phyloP scores from a whole-genome alignment of 345 rosid species.

The Trapa incisa region DNA sequence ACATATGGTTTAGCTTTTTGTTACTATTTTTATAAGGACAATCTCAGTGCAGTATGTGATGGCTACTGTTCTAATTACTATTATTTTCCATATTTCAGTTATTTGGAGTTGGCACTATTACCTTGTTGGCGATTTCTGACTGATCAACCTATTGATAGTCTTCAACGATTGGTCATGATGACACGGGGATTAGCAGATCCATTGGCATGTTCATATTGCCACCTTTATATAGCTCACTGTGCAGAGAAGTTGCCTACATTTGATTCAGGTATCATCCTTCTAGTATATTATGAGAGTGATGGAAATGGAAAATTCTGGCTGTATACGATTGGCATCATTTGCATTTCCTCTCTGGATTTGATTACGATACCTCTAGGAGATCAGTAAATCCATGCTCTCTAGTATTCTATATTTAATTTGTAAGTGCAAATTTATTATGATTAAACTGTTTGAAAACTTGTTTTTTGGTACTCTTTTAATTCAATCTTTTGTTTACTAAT shows the following conservation, averaged over 20 bases:
- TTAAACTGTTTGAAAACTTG: not conserved
- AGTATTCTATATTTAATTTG: not conserved
- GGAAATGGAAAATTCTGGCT: not conserved
- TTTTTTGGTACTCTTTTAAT: not conserved
- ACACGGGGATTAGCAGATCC: constrained; percentile 84
- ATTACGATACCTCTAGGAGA: not conserved
- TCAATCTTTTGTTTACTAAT: not conserved
- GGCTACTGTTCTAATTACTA: not conserved
- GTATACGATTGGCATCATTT: not conserved
- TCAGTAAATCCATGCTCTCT: not conserved
- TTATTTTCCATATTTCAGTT: constrained; percentile 30
- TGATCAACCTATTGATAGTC: constrained; percentile 36
- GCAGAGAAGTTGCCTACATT: constrained; percentile 44
- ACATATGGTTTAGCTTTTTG: not conserved
- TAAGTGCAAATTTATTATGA: not conserved
- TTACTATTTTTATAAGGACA: not conserved
- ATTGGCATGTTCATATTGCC: constrained; percentile 67
- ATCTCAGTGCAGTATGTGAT: not conserved
- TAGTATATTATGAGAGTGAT: not conserved
- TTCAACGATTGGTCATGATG: constrained; percentile 68
- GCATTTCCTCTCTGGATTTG: not conserved
- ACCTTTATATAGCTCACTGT: constrained; percentile 60
- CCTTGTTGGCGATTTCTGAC: constrained; percentile 82
- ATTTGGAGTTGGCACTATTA: constrained; percentile 75
- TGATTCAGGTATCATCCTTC: constrained; percentile 36